Evolutionary conservation across 805 yeast genomes (phyloP), one percentile per base, ranked within the genome.

Genomic region (Lipomyces sp.): DNA sequence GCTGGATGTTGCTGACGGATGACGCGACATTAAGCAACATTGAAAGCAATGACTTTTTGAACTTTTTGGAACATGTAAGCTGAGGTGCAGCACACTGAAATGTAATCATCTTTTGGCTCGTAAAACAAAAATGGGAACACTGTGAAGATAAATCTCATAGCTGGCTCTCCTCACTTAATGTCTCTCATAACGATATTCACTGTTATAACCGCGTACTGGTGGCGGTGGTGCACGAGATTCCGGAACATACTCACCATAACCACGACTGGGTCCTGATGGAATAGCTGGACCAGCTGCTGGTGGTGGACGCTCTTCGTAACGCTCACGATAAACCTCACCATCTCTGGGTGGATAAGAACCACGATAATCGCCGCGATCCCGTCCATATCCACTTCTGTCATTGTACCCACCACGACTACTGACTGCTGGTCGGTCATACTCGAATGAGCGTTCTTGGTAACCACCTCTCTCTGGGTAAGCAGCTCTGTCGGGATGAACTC

Each of bases 241-340:
- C 48, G 48, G 48, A n/a, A 34, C 45, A 32, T 53, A 62, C 18
- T 62, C 61, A 5, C 57, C 29, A 13, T 62, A 57, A 10, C 51
- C 60, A 37, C 60, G 51, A 29, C 59, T 35, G 34, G 64, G 57
- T 35, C 60, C 60, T 35, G 60, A 29, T n/a, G 60, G 53, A 8
- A 42, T 30, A 15, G 59, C 58, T 39, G 34, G 15, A 10, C 48
- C 48, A 24, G 34, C 54, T 10, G 54, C 7, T 11, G 54, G 54
- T 32, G 54, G 54, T 1, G 54, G 34, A 13, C 54, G 54, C 15
- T 51, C 54, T 18, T 32, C 54, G 10, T 29, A 51, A 11, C 54
- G 54, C 30, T 51, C 54, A 10, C 54, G 34, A 51, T 29, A 51
- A 51, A 3, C 48, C 48, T 24, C 48, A 15, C 29, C 24, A 15